A percentile compares a stretch with the other conserved stretches of the same genome.
Conservation (phyloP, 2,329 filamentous ascomycete species). For the Penicillium sp. region DNA sequence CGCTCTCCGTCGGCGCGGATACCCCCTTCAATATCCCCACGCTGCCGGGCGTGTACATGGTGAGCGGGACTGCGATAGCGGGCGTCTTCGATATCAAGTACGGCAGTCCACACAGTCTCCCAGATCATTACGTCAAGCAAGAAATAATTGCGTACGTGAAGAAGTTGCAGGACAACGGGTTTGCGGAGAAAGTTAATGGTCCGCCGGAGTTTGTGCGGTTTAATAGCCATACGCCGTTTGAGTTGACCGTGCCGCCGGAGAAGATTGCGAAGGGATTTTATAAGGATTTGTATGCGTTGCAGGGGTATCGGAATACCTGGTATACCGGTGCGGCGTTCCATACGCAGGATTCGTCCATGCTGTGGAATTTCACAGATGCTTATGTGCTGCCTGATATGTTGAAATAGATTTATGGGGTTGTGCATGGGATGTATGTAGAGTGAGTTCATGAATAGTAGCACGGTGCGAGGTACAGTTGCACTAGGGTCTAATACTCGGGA, state of each 20-base stretch:
- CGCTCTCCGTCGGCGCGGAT: constrained; percentile 3
- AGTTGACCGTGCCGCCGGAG: constrained; percentile 35
- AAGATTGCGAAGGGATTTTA: constrained; percentile 47
- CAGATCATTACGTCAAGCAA: constrained; percentile 29
- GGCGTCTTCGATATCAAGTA: constrained; percentile 24
- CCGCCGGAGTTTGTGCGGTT: constrained; percentile 39
- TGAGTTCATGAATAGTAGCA: not conserved
- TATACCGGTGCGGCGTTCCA: constrained; percentile 44
- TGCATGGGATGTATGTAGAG: not conserved
- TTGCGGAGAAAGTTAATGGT: constrained; percentile 12
- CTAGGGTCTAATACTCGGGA: too few relatives aligned
- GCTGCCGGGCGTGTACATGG: constrained; percentile 24
- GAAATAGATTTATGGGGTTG: not conserved
- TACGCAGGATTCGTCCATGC: constrained; percentile 16
- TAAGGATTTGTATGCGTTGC: constrained; percentile 44
- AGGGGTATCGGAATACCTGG: constrained; percentile 49
- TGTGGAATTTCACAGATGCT: constrained; percentile 18
- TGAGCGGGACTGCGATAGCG: constrained; percentile 24
- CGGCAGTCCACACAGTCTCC: constrained; percentile 19
- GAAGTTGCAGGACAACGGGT: constrained; percentile 17
- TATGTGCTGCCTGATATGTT: constrained; percentile 13
- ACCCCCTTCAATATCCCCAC: constrained; percentile 26
- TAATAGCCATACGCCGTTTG: constrained; percentile 42
- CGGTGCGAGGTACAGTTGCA: too few relatives aligned
- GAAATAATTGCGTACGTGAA: constrained; percentile 29